Conservation (phyloP, 768 basidiomycete species). For the Mrakia frigida region DNA sequence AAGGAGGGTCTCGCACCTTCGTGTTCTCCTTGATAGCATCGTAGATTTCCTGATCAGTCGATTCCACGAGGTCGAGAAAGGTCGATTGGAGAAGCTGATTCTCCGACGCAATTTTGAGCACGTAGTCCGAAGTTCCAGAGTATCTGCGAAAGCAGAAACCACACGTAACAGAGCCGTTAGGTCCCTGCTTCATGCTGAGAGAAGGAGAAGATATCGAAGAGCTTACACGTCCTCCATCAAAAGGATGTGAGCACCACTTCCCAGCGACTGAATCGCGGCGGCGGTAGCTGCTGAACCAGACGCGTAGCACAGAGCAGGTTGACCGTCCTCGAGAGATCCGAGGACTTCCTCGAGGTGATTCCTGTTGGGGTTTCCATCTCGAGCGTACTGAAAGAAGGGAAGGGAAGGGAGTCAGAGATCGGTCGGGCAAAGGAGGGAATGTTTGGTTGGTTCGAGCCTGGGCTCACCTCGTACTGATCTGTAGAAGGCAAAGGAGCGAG, state of each 20-base stretch:
- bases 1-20: constrained; percentile 49
- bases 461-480: background rate
- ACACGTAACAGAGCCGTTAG: no score
- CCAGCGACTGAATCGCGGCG: constrained; percentile 11
- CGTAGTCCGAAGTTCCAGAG: constrained; percentile 47
- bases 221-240: constrained; percentile 19
- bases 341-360: constrained; percentile 70
- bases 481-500: background rate
- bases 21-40: constrained; percentile 68
- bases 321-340: constrained; percentile 74
- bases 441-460: background rate
- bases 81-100: constrained; percentile 65
- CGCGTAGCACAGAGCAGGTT: constrained; percentile 68
- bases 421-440: background rate
- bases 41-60: constrained; percentile 60
- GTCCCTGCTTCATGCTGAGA: no score
- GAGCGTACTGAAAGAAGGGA: constrained; percentile 73
- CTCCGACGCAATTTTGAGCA: constrained; percentile 60
- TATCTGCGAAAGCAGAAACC: background rate
- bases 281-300: constrained; percentile 67
- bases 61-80: constrained; percentile 72
- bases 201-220: background rate
- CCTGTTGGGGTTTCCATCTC: constrained; percentile 86
- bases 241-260: constrained; percentile 7
- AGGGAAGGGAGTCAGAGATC: background rate